These are phyloP conservation scores for Cutaneotrichosporon sp. DNA, from an alignment of 1,284 basidiomycete genomes.

Conservation along the genomic window DNA sequence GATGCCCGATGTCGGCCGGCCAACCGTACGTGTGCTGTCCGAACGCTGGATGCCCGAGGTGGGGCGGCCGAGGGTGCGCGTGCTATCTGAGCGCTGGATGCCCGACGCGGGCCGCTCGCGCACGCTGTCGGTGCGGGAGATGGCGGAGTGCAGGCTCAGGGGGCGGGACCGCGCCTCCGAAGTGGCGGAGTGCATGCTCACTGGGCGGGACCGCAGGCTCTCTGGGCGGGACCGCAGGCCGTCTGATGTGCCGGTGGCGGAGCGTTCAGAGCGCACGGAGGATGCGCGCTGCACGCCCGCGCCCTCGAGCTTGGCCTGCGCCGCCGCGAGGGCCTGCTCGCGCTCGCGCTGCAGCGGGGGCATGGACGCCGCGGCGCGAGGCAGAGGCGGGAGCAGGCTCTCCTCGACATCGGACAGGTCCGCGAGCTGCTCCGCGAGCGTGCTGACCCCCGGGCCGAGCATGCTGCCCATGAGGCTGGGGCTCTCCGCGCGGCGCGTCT, in stretches of 20 bases:
- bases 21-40: too few species aligned
- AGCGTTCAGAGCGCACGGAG: neutral
- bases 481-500: conserved; percentile 43
- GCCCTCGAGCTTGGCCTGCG: neutral
- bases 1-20: too few species aligned
- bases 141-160: too few species aligned
- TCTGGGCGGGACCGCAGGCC: too few species aligned
- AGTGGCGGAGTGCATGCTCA: conserved; percentile 6
- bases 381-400: neutral
- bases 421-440: conserved; percentile 11
- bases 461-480: too few species aligned
- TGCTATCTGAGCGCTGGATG: too few species aligned
- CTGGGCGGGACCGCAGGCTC: conserved; percentile 1
- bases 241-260: neutral
- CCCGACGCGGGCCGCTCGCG: too few species aligned
- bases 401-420: conserved; percentile 16
- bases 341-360: neutral
- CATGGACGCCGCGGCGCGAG: neutral
- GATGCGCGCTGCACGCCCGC: neutral
- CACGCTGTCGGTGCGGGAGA: too few species aligned
- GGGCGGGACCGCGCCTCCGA: too few species aligned
- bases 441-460: neutral
- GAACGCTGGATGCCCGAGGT: conserved; percentile 1
- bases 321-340: neutral
- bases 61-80: neutral